A percentile compares a stretch with the other conserved stretches of the same genome.
Evolutionary conservation across 202 grass and related monocot species (phyloP).

Genomic region (Musa balbisiana): DNA sequence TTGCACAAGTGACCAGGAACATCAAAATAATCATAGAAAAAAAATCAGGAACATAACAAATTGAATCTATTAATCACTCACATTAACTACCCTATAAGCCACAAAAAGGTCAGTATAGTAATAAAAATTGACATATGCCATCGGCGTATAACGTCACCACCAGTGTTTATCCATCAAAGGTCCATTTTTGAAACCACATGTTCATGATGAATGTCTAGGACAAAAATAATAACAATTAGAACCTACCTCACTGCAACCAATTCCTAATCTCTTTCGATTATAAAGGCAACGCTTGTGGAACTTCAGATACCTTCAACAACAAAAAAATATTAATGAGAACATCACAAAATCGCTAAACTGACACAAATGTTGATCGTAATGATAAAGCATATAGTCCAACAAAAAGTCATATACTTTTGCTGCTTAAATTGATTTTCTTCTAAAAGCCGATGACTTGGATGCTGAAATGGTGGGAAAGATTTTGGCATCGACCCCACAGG

Average conservation of each 20-base stretch:
- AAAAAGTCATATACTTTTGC: constrained; percentile 61
- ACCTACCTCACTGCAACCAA: constrained; percentile 76
- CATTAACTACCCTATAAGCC: too few relatives aligned
- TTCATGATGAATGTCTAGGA: neutral
- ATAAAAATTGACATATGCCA: too few relatives aligned
- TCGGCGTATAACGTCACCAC: too few relatives aligned
- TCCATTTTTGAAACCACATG: too few relatives aligned
- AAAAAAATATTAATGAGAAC: constrained; percentile 18
- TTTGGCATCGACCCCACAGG: constrained; percentile 86
- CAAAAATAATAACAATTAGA: neutral
- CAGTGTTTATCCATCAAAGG: neutral
- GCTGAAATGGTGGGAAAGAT: constrained; percentile 86
- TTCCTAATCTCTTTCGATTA: constrained; percentile 87
- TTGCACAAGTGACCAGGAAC: too few relatives aligned
- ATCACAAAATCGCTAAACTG: neutral
- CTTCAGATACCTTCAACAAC: constrained; percentile 77
- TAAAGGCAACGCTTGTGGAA: constrained; percentile 72
- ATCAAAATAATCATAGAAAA: too few relatives aligned
- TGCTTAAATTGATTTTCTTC: constrained; percentile 94
- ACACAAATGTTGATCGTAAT: too few relatives aligned
- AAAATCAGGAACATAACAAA: too few relatives aligned
- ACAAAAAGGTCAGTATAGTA: too few relatives aligned
- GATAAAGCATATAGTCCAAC: neutral
- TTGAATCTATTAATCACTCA: too few relatives aligned
- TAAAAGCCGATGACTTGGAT: constrained; percentile 77